Percentiles rank a stretch among this genome's conserved stretches.
Conservation (phyloP, 2,329 filamentous ascomycete genomes). For the Phialophora expanda region DNA sequence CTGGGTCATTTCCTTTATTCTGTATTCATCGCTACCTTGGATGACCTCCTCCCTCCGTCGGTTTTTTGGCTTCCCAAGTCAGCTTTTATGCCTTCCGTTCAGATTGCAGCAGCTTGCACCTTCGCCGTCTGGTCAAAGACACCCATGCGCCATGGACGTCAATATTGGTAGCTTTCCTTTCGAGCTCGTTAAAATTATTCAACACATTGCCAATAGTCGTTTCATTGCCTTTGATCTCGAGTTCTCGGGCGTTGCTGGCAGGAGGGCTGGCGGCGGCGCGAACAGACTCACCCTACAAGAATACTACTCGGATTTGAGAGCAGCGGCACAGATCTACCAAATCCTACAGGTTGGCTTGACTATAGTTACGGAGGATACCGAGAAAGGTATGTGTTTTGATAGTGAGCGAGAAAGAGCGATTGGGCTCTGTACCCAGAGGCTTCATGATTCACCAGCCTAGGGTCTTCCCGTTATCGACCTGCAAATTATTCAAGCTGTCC, state of each 20-base stretch:
- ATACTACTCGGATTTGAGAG: slow-evolving; percentile 65
- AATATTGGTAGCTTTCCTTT: slow-evolving; percentile 32
- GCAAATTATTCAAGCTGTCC: neutral
- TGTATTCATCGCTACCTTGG: neutral
- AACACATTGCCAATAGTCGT: slow-evolving; percentile 62
- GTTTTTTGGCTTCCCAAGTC: slow-evolving; percentile 22
- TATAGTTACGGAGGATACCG: slow-evolving; percentile 62
- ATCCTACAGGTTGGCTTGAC: slow-evolving; percentile 72
- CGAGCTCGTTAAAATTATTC: slow-evolving; percentile 54
- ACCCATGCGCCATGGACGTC: slow-evolving; percentile 38
- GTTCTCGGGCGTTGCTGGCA: slow-evolving; percentile 64
- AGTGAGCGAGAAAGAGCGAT: neutral
- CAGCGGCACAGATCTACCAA: slow-evolving; percentile 66
- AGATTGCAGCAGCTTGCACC: slow-evolving; percentile 13
- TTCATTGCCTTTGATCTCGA: slow-evolving; percentile 71
- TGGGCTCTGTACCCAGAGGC: neutral
- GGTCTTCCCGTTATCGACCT: neutral
- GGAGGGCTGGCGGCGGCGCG: slow-evolving; percentile 38
- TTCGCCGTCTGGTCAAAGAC: slow-evolving; percentile 9
- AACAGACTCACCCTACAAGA: slow-evolving; percentile 60
- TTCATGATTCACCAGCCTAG: neutral
- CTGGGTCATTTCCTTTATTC: neutral
- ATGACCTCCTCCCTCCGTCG: slow-evolving; percentile 14
- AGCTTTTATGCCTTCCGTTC: slow-evolving; percentile 28
- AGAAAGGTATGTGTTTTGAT: slow-evolving; percentile 48